These are phyloP conservation scores for Ogataea hybrid DNA, from an alignment of 1,139 yeast species.

Conservation along the genomic window DNA sequence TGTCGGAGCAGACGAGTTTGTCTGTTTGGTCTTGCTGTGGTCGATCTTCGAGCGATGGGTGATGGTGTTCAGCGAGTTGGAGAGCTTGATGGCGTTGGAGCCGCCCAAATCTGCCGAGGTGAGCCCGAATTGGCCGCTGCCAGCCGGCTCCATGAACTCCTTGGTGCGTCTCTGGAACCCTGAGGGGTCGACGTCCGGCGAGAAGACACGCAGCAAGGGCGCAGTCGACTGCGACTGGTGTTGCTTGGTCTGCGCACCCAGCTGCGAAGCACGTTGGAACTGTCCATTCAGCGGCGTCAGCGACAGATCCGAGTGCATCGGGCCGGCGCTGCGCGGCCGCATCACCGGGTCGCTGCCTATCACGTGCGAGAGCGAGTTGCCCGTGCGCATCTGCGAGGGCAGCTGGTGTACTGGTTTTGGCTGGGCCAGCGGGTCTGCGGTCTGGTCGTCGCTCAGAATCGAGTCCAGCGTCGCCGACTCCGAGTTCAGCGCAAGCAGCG, in stretches of 20 bases:
- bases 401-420: slow-evolving; percentile 23
- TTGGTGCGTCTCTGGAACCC: slow-evolving; percentile 20
- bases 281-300: slow-evolving; percentile 11
- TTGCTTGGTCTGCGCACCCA: slow-evolving; percentile 17
- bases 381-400: slow-evolving; percentile 23
- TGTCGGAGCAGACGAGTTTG: slow-evolving; percentile 1
- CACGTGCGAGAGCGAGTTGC: slow-evolving; percentile 17
- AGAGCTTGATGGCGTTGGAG: slow-evolving; percentile 50
- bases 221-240: slow-evolving; percentile 21
- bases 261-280: slow-evolving; percentile 15
- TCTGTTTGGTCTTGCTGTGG: slow-evolving; percentile 29
- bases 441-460: slow-evolving; percentile 29
- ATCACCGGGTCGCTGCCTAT: slow-evolving; percentile 27
- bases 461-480: slow-evolving; percentile 38
- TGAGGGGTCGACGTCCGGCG: slow-evolving; percentile 24
- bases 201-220: slow-evolving; percentile 24
- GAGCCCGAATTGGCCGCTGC: slow-evolving; percentile 33
- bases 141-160: slow-evolving; percentile 17
- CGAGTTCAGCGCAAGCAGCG: slow-evolving; percentile 29
- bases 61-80: slow-evolving; percentile 58
- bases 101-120: slow-evolving; percentile 31
- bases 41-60: slow-evolving; percentile 61
- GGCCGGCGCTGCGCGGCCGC: slow-evolving; percentile 45
- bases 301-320: slow-evolving; percentile 19
- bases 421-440: slow-evolving; percentile 7